Evolutionary conservation across 306 rosid genomes (phyloP).

Genomic region (Datisca glomerata): DNA sequence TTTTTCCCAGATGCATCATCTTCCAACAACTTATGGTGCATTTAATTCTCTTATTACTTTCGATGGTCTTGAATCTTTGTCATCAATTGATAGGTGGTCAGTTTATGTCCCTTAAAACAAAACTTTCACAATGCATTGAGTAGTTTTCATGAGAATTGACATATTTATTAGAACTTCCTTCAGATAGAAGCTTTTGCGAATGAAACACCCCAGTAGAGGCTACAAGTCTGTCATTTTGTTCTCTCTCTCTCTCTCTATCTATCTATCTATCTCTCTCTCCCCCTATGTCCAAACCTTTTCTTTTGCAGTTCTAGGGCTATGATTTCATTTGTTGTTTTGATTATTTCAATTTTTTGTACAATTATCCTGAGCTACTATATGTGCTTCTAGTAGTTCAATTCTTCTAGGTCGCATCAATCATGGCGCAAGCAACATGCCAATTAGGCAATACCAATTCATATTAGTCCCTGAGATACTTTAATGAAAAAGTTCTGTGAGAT

Average conservation of each 20-base stretch:
- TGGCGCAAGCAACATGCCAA: too few relatives aligned
- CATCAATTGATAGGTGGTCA: constrained; percentile 85
- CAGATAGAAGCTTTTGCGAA: constrained; percentile 52
- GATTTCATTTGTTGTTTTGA: not conserved
- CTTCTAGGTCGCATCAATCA: too few relatives aligned
- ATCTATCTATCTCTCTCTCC: too few relatives aligned
- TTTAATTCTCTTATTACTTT: constrained; percentile 74
- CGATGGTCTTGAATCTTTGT: constrained; percentile 59
- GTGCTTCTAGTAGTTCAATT: too few relatives aligned
- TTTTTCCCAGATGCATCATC: constrained; percentile 77
- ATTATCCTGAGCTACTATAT: too few relatives aligned
- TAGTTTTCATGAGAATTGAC: constrained; percentile 17
- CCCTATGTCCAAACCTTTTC: not conserved
- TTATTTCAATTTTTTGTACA: not conserved
- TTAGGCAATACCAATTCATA: not conserved
- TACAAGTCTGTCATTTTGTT: constrained; percentile 39
- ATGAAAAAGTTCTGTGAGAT: too few relatives aligned
- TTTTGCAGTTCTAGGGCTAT: not conserved
- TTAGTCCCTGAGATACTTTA: too few relatives aligned
- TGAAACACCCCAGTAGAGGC: constrained; percentile 81
- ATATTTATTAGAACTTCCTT: constrained; percentile 11
- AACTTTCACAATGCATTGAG: constrained; percentile 4
- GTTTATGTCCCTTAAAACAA: constrained; percentile 24
- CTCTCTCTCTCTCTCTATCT: too few relatives aligned
- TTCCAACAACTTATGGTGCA: constrained; percentile 92